phyloP scores from a whole-genome alignment of 2,329 filamentous ascomycete species.

The Alternaria postmessia region DNA sequence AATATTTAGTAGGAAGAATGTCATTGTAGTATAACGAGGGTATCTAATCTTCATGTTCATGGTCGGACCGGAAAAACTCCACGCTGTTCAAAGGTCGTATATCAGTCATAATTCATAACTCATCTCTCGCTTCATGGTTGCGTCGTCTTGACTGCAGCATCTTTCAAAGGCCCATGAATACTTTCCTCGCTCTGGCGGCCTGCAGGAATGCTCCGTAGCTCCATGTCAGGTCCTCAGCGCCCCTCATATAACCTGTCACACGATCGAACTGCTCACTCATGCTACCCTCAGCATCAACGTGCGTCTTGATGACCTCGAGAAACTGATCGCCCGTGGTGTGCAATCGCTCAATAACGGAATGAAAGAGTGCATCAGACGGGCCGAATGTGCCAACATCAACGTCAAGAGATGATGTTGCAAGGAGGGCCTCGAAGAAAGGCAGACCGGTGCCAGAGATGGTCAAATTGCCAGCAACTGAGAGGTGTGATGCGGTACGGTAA shows the following conservation, averaged over 20 bases:
- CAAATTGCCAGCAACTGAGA: slow-evolving; percentile 38
- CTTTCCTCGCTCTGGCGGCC: slow-evolving; percentile 49
- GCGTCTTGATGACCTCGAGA: slow-evolving; percentile 50
- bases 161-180: slow-evolving; percentile 13
- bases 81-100: slow-evolving; percentile 1
- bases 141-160: background rate
- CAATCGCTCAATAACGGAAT: slow-evolving; percentile 43
- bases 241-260: slow-evolving; percentile 50
- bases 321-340: slow-evolving; percentile 52
- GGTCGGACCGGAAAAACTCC: background rate
- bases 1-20: background rate
- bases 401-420: slow-evolving; percentile 36
- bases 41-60: slow-evolving; percentile 6
- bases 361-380: slow-evolving; percentile 37
- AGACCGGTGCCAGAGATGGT: slow-evolving; percentile 41
- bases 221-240: slow-evolving; percentile 56
- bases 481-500: slow-evolving; percentile 47
- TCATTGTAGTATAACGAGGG: slow-evolving; percentile 6
- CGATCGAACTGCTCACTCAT: slow-evolving; percentile 57
- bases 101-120: slow-evolving; percentile 18
- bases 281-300: slow-evolving; percentile 49
- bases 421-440: slow-evolving; percentile 50
- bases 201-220: slow-evolving; percentile 55
- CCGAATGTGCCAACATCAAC: slow-evolving; percentile 36
- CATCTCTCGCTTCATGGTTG: slow-evolving; percentile 3